Percentiles rank a stretch among this genome's conserved stretches.
Conservation (phyloP, 176 grass and related monocot genomes). For the Triticum turgidum region DNA sequence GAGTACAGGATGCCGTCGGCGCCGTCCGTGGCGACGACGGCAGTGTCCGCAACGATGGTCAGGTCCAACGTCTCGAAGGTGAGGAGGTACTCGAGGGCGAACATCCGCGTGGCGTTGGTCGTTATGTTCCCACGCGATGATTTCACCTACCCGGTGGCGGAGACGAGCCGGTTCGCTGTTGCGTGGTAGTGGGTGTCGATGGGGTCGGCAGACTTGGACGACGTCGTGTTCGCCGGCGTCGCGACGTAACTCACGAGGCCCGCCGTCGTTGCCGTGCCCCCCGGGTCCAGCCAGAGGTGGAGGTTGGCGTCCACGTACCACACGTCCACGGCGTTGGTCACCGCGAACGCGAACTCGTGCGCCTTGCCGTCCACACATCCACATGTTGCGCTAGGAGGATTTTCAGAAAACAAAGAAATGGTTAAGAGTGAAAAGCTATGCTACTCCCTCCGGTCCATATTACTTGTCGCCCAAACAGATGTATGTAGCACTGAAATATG, state of each 20-base stretch:
- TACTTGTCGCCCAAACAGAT: too few relatives aligned
- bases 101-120: slow-evolving; percentile 53
- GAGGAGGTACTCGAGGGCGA: slow-evolving; percentile 48
- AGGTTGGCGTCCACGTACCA: too few relatives aligned
- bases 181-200: background rate
- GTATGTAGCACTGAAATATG: too few relatives aligned
- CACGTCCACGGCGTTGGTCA: too few relatives aligned
- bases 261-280: background rate
- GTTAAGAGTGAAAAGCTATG: slow-evolving; percentile 87
- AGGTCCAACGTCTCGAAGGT: slow-evolving; percentile 59
- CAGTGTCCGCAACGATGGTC: slow-evolving; percentile 46
- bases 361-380: background rate
- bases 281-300: too few relatives aligned
- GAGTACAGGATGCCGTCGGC: background rate
- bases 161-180: slow-evolving; percentile 53
- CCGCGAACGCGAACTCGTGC: too few relatives aligned
- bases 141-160: slow-evolving; percentile 56
- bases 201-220: background rate
- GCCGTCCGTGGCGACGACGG: background rate
- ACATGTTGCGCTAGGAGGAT: slow-evolving; percentile 63
- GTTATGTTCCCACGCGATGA: slow-evolving; percentile 78
- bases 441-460: too few relatives aligned
- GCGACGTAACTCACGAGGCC: slow-evolving; percentile 45
- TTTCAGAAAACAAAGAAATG: slow-evolving; percentile 86
- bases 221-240: slow-evolving; percentile 23